phyloP scores from a whole-genome alignment of 108 stramenopile species.

The Fragilariopsis cylindrus region DNA sequence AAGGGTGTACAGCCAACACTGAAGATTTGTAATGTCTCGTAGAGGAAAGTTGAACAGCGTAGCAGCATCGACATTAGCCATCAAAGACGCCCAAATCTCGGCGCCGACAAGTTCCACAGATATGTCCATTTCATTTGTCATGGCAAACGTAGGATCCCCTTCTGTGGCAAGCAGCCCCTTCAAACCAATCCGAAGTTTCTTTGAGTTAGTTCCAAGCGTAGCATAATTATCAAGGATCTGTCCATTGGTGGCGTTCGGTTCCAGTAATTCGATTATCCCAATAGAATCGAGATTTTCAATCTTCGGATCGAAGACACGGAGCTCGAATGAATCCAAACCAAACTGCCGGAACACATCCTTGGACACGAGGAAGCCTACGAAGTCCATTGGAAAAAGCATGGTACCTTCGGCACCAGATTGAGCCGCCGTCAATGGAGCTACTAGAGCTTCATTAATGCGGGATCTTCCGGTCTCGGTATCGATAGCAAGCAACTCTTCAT shows the following conservation, averaged over 20 bases:
- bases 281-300: conserved; percentile 67
- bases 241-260: conserved; percentile 43
- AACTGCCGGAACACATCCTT: conserved; percentile 2
- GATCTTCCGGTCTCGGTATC: conserved; percentile 18
- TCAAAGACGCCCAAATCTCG: conserved; percentile 31
- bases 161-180: conserved; percentile 40
- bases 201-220: conserved; percentile 30
- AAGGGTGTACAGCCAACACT: conserved; percentile 68
- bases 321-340: conserved; percentile 30
- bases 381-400: conserved; percentile 12
- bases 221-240: conserved; percentile 46
- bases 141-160: conserved; percentile 49
- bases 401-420: conserved; percentile 32
- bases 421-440: conserved; percentile 24
- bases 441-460: conserved; percentile 20
- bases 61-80: conserved; percentile 45
- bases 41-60: conserved; percentile 57
- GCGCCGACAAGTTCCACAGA: conserved; percentile 13
- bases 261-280: conserved; percentile 46
- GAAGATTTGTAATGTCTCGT: conserved; percentile 49
- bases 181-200: conserved; percentile 41
- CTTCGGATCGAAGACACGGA: conserved; percentile 50
- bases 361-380: not conserved
- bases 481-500: conserved; percentile 17
- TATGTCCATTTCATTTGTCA: conserved; percentile 35